Percentiles rank a stretch among this genome's conserved stretches.
phyloP scores from a whole-genome alignment of 2,329 filamentous ascomycete species.

The Chrysosporium keratinophilum region DNA sequence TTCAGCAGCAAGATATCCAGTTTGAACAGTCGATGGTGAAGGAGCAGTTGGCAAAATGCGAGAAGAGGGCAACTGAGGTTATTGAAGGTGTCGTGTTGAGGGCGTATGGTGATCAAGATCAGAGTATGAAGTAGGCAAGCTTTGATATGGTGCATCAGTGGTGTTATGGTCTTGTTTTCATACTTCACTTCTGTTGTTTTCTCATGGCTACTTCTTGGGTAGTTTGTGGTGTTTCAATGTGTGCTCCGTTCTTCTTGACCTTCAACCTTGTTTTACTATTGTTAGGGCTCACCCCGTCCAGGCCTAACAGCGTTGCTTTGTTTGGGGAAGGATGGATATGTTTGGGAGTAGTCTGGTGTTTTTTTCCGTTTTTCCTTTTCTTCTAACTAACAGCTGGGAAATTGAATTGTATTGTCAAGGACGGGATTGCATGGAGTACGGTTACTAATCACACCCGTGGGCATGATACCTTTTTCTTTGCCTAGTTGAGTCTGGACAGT shows the following conservation, averaged over 20 bases:
- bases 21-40: conserved; percentile 35
- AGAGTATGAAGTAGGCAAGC: neutral
- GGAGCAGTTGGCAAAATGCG: conserved; percentile 31
- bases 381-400: too few species aligned
- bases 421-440: neutral
- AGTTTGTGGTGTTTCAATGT: too few species aligned
- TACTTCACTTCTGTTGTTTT: neutral
- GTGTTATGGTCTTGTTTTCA: neutral
- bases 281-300: too few species aligned
- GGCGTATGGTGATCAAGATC: conserved; percentile 25
- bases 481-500: too few species aligned
- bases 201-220: too few species aligned
- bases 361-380: too few species aligned
- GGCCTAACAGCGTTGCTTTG: too few species aligned
- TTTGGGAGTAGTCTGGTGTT: too few species aligned
- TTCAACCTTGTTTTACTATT: too few species aligned
- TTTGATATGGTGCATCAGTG: neutral
- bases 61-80: conserved; percentile 33
- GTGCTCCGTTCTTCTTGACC: too few species aligned
- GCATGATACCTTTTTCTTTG: neutral
- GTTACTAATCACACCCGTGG: neutral
- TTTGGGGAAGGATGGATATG: too few species aligned
- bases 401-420: neutral
- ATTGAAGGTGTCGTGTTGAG: conserved; percentile 38
- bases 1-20: conserved; percentile 36